A percentile compares a stretch with the other conserved stretches of the same genome.
Evolutionary conservation across 768 basidiomycete genomes (phyloP).

Genomic region (Pisolithus orientalis): DNA sequence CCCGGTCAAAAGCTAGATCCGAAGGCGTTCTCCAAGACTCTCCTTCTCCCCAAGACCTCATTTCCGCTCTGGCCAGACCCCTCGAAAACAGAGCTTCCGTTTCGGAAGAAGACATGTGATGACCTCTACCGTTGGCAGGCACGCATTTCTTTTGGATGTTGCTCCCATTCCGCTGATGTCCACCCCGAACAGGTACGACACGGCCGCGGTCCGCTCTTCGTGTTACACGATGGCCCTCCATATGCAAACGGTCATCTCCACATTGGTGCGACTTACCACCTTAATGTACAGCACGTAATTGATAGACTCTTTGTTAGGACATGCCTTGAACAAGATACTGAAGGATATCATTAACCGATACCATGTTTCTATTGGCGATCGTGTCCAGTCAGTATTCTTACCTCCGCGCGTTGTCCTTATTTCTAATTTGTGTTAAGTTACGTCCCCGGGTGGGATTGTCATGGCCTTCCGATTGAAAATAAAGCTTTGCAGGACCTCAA

Average conservation of each 20-base stretch:
- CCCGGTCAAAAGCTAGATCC: slow-evolving; percentile 7
- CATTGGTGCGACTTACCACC: slow-evolving; percentile 55
- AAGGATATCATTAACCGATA: slow-evolving; percentile 96
- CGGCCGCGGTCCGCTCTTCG: slow-evolving; percentile 62
- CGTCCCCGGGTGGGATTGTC: slow-evolving; percentile 96
- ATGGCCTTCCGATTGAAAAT: slow-evolving; percentile 95
- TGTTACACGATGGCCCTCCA: slow-evolving; percentile 93
- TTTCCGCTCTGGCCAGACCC: slow-evolving; percentile 73
- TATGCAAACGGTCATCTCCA: slow-evolving; percentile 97
- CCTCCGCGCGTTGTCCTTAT: not conserved
- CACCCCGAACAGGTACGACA: slow-evolving; percentile 49
- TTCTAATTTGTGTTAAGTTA: slow-evolving; percentile 49
- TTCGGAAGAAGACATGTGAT: slow-evolving; percentile 59
- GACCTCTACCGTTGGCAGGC: slow-evolving; percentile 79
- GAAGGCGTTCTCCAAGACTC: slow-evolving; percentile 50
- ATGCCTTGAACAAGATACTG: slow-evolving; percentile 91
- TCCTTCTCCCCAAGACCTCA: slow-evolving; percentile 75
- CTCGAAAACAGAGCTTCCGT: slow-evolving; percentile 51
- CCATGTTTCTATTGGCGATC: slow-evolving; percentile 68
- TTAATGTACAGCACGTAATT: not conserved
- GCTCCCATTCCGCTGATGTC: not conserved
- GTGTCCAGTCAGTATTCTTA: slow-evolving; percentile 62
- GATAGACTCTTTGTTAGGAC: slow-evolving; percentile 47
- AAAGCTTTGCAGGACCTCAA: slow-evolving; percentile 78
- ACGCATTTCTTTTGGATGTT: not conserved